Evolutionary conservation across 2,329 filamentous ascomycete species (phyloP), one percentile per base, ranked within the genome.

Genomic region (Aspergillus sp.): DNA sequence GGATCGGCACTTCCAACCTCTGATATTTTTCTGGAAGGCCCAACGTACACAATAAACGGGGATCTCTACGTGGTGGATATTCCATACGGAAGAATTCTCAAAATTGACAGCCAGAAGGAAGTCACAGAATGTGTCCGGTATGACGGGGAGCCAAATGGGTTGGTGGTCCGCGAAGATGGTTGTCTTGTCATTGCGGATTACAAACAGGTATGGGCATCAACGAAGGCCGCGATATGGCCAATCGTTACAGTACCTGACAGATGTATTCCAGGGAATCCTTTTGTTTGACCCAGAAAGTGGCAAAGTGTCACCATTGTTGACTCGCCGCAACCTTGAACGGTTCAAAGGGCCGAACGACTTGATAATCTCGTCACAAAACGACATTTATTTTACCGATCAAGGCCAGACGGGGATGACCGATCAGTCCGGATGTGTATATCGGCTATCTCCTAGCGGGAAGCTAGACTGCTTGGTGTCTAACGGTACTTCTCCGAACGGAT

Each of bases 281-380:
- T 55, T 58, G 0, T 71, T 74, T 16, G 62, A 74, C 36, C 72
- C 71, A 0, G 52, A 55, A 0, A 65, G 57, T 0, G 52, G 61
- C 1, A 60, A 54, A 2, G 58, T 74, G 8, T 60, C 57, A 1
- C 65, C 68, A 0, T 61, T 68, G 17, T 47, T 76, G 10, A 67
- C 68, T 5, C 60, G 60, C 17, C 61, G 61, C 9, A 62, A 77
- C 40, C 63, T 77, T 0, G 73, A 76, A 43, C 63, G 73, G 3
- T 76, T 77, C 60, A 76, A 76, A 49, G 73, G 74, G 0, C 69
- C 68, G 0, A 77, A 77, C 45, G 73, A 77, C 48, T 57, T 77
- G 1, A 67, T 75, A 14, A 45, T 75, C 3, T 70, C 72, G 24
- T 73, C 68, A 0, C 64, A 65, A 13, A 60, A 63, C 3, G 69